Base-by-base conservation (phyloP, 208 protist species). In the Leishmania tarentolae region DNA sequence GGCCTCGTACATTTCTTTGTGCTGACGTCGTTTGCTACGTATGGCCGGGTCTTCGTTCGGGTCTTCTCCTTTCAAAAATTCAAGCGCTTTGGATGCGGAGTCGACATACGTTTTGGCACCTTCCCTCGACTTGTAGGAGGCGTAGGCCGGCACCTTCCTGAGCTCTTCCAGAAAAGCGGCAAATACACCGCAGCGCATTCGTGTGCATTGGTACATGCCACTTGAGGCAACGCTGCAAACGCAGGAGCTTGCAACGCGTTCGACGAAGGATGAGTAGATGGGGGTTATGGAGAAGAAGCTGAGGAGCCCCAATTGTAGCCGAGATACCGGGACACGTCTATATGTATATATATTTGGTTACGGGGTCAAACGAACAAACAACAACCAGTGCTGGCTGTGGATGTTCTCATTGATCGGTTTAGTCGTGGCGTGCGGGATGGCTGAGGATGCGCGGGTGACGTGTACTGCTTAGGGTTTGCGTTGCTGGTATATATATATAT, bases 1-100 rank as follows among this genome's bases (percentile, higher is more conserved):
- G 6, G 83, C 83, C 53, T 94, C 73, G 81, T 97, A 97, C 57
- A 88, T 83, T 40, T 87, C 86, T 65, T 90, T 87, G 82, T 95
- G 93, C 69, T 89, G 76, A 17, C 85, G 82, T 17, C 86, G 84
- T 80, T 91, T 91, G 63, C 86, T 86, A 0, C 75, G 82, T 68
- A 87, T 78, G 69, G 79, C 84, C 73, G 78, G 80, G 53, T 76
- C 86, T 50, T 93, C 89, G 13, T 85, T 75, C 0, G 78, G 72
- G 76, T 92, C 77, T 19, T 87, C 88, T 47, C 88, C 91, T 57
- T 88, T 90, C 61, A 94, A 66, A 47, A 89, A 90, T 8, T 91
- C 84, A 13, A 88, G 47, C 4, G 83, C 76, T n/a, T 88, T 86
- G n/a, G 65, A 80, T 3, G 84, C 82, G 42, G 88, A 87, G 56